Evolutionary conservation across 2,329 filamentous ascomycete genomes (phyloP), one percentile per base, ranked within the genome.

Genomic region (Cladosporium cucumerinum): DNA sequence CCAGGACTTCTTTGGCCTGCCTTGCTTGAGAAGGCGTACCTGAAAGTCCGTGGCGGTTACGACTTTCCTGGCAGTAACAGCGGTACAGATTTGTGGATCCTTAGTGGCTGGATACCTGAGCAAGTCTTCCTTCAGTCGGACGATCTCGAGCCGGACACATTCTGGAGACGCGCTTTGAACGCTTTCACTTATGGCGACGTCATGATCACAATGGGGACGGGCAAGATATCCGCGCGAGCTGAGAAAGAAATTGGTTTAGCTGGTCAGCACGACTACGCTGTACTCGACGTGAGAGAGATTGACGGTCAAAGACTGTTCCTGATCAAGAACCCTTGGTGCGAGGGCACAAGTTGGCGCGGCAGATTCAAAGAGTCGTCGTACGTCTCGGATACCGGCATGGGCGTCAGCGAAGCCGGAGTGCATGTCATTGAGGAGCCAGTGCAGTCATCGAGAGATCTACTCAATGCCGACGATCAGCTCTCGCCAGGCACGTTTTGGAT

Each of bases 31-130:
- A 99, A 99, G 75, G 95, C 95, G 0, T 99, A 99, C 71, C 82
- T 99, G 1, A 99, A 98, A 80, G 87, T 98, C 12, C 87, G 94
- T 64, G 95, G 95, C 30, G 95, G 95, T 36, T 99, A 99, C 75
- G 93, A 99, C 73, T 99, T 99, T 69, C 94, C 95, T 0, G 95
- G 95, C 8, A 98, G 95, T 73, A 98, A 98, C 76, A 98, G 94
- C 0, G 93, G 92, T 12, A 98, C 94, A 2, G 95, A 99, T 77
- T 80, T 99, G 4, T 96, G 92, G 87, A 89, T 96, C 1, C 79
- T 99, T 63, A 96, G 91, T 0, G 94, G 95, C 32, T 99, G 95
- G 95, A 93, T 99, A 58, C 95, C 95, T 0, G 93, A 99, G 78
- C 95, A 99, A 76, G 81, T 98, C 1, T 97, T 97, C 72, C 81